Evolutionary conservation across 2,329 filamentous ascomycete species (phyloP), one percentile per base, ranked within the genome.

Genomic region (Ambrosiella xylebori): DNA sequence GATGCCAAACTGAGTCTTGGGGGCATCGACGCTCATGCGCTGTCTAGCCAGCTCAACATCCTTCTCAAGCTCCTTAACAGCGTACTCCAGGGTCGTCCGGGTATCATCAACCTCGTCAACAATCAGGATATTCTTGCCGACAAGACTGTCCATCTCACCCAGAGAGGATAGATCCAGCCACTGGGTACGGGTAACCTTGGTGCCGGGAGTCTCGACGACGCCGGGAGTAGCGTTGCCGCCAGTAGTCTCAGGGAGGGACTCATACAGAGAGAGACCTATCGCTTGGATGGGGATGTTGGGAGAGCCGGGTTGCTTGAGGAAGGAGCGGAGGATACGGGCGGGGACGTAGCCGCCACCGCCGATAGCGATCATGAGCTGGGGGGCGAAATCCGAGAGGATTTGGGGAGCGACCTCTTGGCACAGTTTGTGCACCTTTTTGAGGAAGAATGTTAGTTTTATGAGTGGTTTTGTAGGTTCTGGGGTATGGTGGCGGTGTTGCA

Each of bases 271-370:
- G 63, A 98, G 85, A 54, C 93, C 93, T 70, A 98, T 98, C 63
- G 93, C 93, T 78, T 98, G 93, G 72, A 98, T 98, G 64, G 93
- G 91, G 67, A 98, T 98, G 76, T 98, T 98, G 72, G 89, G 83
- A 62, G 77, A 80, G 65, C 86, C 88, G 61, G 87, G 78, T 69
- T 82, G 81, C 78, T 95, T 96, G 71, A 98, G 86, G 78, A 98
- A 98, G 17, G 93, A 97, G 63, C 93, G 88, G 63, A 98, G 81
- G 71, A 98, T 98, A 66, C 93, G 87, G 51, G 93, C 93, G 61
- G 93, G 93, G 45, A 98, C 89, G 72, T 96, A 98, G 66, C 93
- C 93, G 66, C 93, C 93, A 63, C 93, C 93, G 66, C 93, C 93
- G 70, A 97, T 97, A 69, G 93, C 93, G 71, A 98, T 95, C 79